Evolutionary conservation across 2,329 filamentous ascomycete species (phyloP), one percentile per base, ranked within the genome.

Genomic region (Podosphaera aphanis): DNA sequence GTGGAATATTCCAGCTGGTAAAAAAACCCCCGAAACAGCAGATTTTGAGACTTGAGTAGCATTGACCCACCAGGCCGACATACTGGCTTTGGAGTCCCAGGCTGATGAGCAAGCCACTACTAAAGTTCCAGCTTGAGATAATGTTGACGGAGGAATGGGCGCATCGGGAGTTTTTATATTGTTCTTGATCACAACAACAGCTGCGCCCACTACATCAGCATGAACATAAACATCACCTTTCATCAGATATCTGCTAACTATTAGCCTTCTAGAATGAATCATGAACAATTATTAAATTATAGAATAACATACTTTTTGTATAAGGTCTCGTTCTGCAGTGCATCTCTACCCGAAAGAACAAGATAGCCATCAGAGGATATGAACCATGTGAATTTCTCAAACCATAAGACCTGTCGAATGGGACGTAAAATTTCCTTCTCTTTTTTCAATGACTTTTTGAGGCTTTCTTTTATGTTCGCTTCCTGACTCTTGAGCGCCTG

Each of bases 311-410:
- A 79, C 20, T 74, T 74, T 50, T 78, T 77, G 64, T 95, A 98
- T n/a, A 98, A 66, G 36, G 86, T 78, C 60, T 98, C 90, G 55
- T 81, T 85, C 59, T 98, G 90, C 55, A 83, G 79, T 1, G 77
- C 72, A 63, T 98, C 90, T 50, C 83, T 84, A 15, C 85, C 88
- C 39, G 77, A 88, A 15, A 98, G 70, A 0, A 95, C 82, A 5
- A 98, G 70, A 59, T 95, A 94, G 3, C 88, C 86, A 57, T 98
- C 90, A 0, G 85, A 92, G 0, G 86, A 94, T 53, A 95, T 73
- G 63, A 98, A 98, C 71, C 84, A 95, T 23, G 77, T 67, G 56
- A 93, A 98, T 62, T 98, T 98, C 57, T 98, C 90, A 53, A 94
- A 98, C 90, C 90, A 98, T 55, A 86, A 73, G 52, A 78, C 79